phyloP scores from a whole-genome alignment of 306 rosid genomes.

The Astragalus glycyphyllos region DNA sequence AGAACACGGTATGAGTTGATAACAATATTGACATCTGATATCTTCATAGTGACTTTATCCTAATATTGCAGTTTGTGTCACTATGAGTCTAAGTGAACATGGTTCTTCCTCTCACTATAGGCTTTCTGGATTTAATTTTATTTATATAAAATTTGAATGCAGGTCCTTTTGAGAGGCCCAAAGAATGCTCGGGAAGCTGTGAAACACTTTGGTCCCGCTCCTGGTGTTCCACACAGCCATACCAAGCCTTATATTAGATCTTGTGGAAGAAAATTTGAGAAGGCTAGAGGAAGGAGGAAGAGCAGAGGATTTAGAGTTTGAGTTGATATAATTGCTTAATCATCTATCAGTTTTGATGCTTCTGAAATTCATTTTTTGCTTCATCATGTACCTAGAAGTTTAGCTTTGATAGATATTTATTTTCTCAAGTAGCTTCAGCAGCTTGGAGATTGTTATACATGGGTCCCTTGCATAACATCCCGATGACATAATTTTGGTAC shows the following conservation, averaged over 20 bases:
- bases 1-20: constrained; percentile 65
- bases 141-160: constrained; percentile 14
- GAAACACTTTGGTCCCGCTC: constrained; percentile 87
- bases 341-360: too few relatives aligned
- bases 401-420: too few relatives aligned
- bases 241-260: constrained; percentile 74
- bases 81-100: background rate
- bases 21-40: background rate
- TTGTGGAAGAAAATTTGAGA: constrained; percentile 83
- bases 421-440: too few relatives aligned
- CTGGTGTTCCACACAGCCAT: constrained; percentile 92
- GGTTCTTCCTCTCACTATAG: background rate
- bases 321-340: constrained; percentile 13
- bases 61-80: background rate
- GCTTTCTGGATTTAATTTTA: background rate
- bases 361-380: too few relatives aligned
- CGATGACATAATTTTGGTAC: too few relatives aligned
- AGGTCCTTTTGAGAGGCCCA: constrained; percentile 83
- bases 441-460: too few relatives aligned
- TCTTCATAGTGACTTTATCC: background rate
- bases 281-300: constrained; percentile 81
- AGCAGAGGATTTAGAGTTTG: constrained; percentile 71
- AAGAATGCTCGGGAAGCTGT: constrained; percentile 85
- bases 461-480: too few relatives aligned
- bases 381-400: too few relatives aligned